Base-by-base conservation (phyloP, 75 land plant genomes). In the Adiantum capillusveneris region DNA sequence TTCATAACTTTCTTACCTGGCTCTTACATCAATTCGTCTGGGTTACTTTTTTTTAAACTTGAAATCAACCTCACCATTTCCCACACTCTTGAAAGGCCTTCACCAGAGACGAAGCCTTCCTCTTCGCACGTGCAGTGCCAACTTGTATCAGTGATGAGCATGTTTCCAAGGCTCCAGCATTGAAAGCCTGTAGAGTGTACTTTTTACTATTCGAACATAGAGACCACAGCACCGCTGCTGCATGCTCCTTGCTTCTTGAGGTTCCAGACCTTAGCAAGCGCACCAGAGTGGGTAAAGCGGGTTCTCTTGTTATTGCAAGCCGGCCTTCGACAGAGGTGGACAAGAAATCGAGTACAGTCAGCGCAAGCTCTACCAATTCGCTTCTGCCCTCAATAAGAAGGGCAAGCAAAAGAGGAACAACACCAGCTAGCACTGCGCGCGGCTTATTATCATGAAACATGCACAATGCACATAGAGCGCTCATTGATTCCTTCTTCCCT, bases 401-500 rank as follows among this genome's bases (percentile, higher is more conserved):
- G 39, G 34, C 36, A 1, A 90, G 17, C 24, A 90, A 58, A 28
- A 74, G 60, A 0, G 71, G 65, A 25, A 90, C 81, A 9, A 71
- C 88, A 14, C 97, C 88, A 22, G 78, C 71, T 19, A 57, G 45
- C 18, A 86, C 86, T 9, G 79, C 92, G 34, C 75, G 44, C 22
- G 59, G 29, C 66, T 84, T 62, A 58, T 90, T 95, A n/a, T 80
- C 88, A 25, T 79, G 69, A 30, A 70, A 84, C 17, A 79, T 78
- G 42, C 80, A 81, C 0, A 95, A 58, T 27, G 76, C 74, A 44
- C 63, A 86, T 0, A 95, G 66, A 0, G 99, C 99, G 0, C 78
- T 93, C n/a, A 84, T 80, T 0, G 98, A 88, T 59, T 93, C 98
- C 49, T 77, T 78, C 64, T 68, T 71, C 54, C 77, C 90, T 27